Conservation (phyloP, 2,329 filamentous ascomycete genomes). For the Zymoseptoria tritici region DNA sequence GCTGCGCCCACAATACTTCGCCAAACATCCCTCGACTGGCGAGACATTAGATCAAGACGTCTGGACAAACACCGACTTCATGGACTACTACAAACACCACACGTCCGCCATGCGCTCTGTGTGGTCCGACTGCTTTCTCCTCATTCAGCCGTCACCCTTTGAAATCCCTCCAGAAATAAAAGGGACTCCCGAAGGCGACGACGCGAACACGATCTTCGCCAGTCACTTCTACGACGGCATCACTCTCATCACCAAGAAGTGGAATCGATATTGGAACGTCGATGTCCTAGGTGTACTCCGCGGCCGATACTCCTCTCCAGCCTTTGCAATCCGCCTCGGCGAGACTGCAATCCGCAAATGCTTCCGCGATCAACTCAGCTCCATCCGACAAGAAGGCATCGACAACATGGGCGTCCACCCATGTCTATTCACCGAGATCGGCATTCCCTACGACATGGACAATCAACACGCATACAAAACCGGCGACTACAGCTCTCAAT, state of each 20-base stretch:
- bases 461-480: conserved; percentile 92
- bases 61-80: conserved; percentile 87
- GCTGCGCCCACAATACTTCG: conserved; percentile 80
- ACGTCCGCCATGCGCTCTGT: conserved; percentile 64
- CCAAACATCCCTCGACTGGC: conserved; percentile 66
- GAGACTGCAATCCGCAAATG: conserved; percentile 93
- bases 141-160: conserved; percentile 85
- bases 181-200: conserved; percentile 71
- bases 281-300: conserved; percentile 89
- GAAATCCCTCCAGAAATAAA: conserved; percentile 87
- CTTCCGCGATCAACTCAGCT: conserved; percentile 76
- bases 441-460: conserved; percentile 98
- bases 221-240: conserved; percentile 97
- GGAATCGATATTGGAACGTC: conserved; percentile 96
- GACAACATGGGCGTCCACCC: conserved; percentile 84
- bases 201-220: conserved; percentile 82
- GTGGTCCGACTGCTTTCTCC: conserved; percentile 74
- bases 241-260: conserved; percentile 95
- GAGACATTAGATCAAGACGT: conserved; percentile 68
- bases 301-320: conserved; percentile 79
- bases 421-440: conserved; percentile 87
- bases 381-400: conserved; percentile 77
- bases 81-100: conserved; percentile 75
- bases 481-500: conserved; percentile 89
- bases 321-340: conserved; percentile 86